Evolutionary conservation across 2,329 filamentous ascomycete genomes (phyloP).

Genomic region (Phoma sp.): DNA sequence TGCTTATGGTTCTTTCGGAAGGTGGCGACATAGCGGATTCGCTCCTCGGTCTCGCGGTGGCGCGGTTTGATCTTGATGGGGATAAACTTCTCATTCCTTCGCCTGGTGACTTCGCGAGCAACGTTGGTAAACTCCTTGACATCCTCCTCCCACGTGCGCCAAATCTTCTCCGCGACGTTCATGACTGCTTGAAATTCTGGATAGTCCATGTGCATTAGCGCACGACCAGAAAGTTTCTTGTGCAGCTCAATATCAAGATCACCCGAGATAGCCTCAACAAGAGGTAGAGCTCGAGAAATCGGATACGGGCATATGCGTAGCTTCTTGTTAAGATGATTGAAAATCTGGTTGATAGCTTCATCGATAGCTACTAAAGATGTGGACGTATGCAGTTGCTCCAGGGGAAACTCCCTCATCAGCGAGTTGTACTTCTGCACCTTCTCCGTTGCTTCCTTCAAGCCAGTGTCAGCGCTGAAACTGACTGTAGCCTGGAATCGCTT

Average conservation of each 20-base stretch:
- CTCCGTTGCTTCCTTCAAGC: slow-evolving; percentile 93
- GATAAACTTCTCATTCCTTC: slow-evolving; percentile 96
- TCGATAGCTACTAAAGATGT: slow-evolving; percentile 87
- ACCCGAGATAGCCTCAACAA: slow-evolving; percentile 96
- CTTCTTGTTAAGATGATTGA: slow-evolving; percentile 96
- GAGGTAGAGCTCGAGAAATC: slow-evolving; percentile 83
- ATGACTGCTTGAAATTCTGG: slow-evolving; percentile 87
- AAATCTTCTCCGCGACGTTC: slow-evolving; percentile 82
- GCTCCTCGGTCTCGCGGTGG: slow-evolving; percentile 86
- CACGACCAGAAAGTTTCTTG: slow-evolving; percentile 80
- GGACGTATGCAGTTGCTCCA: slow-evolving; percentile 92
- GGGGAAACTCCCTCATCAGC: slow-evolving; percentile 95
- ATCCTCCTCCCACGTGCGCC: slow-evolving; percentile 92
- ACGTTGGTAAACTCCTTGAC: slow-evolving; percentile 98
- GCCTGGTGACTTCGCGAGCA: slow-evolving; percentile 89
- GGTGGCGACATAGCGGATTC: slow-evolving; percentile 89
- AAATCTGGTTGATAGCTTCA: slow-evolving; percentile 88
- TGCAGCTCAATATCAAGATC: slow-evolving; percentile 90
- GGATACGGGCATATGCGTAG: slow-evolving; percentile 95
- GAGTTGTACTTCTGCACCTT: slow-evolving; percentile 98
- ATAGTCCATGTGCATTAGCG: slow-evolving; percentile 91
- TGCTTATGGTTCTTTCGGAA: slow-evolving; percentile 98
- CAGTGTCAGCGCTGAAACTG: slow-evolving; percentile 95
- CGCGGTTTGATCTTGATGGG: slow-evolving; percentile 93
- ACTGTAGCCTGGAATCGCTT: slow-evolving; percentile 98